Evolutionary conservation across 805 yeast species (phyloP), one percentile per base, ranked within the genome.

Genomic region (Brettanomyces nanus): DNA sequence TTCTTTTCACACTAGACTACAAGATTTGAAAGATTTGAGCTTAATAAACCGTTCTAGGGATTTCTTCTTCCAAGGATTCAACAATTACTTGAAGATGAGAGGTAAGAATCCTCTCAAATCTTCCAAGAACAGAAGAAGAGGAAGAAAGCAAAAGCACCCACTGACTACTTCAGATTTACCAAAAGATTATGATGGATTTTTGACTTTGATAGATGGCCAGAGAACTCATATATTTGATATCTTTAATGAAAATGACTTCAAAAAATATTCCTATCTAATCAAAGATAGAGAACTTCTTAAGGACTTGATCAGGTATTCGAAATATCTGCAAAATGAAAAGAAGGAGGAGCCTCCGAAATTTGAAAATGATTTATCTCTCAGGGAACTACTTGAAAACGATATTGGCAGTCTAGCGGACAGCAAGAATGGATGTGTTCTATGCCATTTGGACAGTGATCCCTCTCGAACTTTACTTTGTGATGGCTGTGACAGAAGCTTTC

Each of bases 401-500:
- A 11, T 15, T 6, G 26, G 19, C 26, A 20, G 19, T 20, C 15
- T 31, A 5, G 13, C 19, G 26, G 15, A 5, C 19, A 14, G 11
- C 20, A 17, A 6, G 13, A 28, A 22, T 6, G 28, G 38, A 10
- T 58, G 63, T 36, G 48, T 46, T 11, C 41, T 75, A 1, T 81
- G 87, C 48, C 65, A 68, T 15, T 58, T 53, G 10, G 57, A 61
- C 38, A 64, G 66, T 37, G 56, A 67, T 6, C 76, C 78, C 0
- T 57, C 62, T 2, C 57, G 63, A 22, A 73, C 76, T 3, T 55
- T 80, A 18, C 51, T 75, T 5, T 89, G 96, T 56, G 84, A 79
- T 47, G 81, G 81, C 28, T 89, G 96, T 52, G 76, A 80, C 41
- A 69, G 68, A 36, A 70, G 74, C 1, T 85, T 63, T 56, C 96